phyloP scores from a whole-genome alignment of 352 stramenopile genomes.

The Proteromonas lacertae region DNA sequence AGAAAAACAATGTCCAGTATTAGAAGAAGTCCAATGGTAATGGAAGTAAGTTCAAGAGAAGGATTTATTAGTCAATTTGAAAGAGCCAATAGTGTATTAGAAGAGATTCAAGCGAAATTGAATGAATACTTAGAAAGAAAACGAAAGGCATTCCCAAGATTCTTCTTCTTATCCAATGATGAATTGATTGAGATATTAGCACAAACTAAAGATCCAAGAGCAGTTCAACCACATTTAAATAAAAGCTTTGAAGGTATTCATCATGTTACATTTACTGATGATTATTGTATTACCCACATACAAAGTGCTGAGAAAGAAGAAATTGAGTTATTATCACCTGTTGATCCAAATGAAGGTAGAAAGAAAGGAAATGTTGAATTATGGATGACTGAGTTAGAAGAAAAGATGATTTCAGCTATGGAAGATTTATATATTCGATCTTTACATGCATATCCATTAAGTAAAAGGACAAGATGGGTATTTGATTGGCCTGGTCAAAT shows the following conservation, averaged over 20 bases:
- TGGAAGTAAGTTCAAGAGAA: slow-evolving; percentile 40
- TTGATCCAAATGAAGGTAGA: slow-evolving; percentile 46
- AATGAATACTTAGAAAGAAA: slow-evolving; percentile 72
- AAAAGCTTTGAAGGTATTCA: slow-evolving; percentile 35
- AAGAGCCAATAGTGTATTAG: slow-evolving; percentile 56
- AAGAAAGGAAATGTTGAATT: slow-evolving; percentile 77
- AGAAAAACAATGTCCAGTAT: slow-evolving; percentile 60
- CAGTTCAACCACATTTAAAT: too few relatives aligned
- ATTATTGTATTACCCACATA: slow-evolving; percentile 61
- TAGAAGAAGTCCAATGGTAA: slow-evolving; percentile 38
- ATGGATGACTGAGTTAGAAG: slow-evolving; percentile 58
- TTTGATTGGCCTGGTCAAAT: slow-evolving; percentile 65
- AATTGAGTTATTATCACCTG: slow-evolving; percentile 28
- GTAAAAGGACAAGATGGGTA: slow-evolving; percentile 39
- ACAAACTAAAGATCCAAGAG: slow-evolving; percentile 67
- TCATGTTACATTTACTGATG: slow-evolving; percentile 49
- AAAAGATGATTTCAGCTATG: slow-evolving; percentile 49
- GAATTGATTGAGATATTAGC: slow-evolving; percentile 59
- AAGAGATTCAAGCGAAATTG: slow-evolving; percentile 63
- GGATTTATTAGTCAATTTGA: slow-evolving; percentile 44
- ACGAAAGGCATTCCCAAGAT: slow-evolving; percentile 44
- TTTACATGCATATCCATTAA: slow-evolving; percentile 32
- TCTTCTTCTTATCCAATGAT: slow-evolving; percentile 67
- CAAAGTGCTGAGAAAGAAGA: slow-evolving; percentile 53
- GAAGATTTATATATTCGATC: slow-evolving; percentile 43